phyloP scores from a whole-genome alignment of 148 eudicot species.

The Heliamphora exappendiculata region DNA sequence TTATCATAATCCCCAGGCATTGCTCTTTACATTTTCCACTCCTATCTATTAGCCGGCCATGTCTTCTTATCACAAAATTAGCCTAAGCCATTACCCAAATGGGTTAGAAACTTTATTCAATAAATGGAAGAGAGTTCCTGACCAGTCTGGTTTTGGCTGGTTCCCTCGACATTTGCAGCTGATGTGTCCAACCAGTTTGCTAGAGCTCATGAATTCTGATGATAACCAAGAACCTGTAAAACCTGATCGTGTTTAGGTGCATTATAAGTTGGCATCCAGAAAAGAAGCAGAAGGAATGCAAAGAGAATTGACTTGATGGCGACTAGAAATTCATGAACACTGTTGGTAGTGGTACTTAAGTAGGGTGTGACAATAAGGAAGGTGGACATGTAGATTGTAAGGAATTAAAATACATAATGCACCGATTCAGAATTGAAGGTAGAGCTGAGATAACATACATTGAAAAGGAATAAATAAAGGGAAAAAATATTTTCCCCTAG shows the following conservation, averaged over 20 bases:
- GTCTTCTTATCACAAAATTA: no score
- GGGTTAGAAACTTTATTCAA: no score
- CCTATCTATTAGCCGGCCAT: no score
- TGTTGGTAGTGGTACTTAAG: not conserved
- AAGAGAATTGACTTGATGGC: not conserved
- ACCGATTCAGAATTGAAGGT: not conserved
- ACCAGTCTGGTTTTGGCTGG: no score
- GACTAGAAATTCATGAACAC: not conserved
- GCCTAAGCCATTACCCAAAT: no score
- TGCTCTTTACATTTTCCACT: no score
- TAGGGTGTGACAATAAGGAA: not conserved
- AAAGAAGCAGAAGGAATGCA: not conserved
- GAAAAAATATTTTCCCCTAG: no score
- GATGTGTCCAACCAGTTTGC: no score
- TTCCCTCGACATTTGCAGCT: no score
- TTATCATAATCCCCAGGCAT: no score
- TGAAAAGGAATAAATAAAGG: not conserved
- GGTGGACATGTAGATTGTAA: not conserved
- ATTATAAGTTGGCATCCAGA: not conserved
- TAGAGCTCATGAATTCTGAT: no score
- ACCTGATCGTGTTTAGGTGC: not conserved
- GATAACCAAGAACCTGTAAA: not conserved
- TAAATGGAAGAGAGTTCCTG: no score
- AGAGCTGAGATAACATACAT: not conserved
- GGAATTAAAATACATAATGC: not conserved